These are phyloP conservation scores for Diplodia corticola DNA, from an alignment of 2,329 filamentous ascomycete genomes.

Conservation along the genomic window DNA sequence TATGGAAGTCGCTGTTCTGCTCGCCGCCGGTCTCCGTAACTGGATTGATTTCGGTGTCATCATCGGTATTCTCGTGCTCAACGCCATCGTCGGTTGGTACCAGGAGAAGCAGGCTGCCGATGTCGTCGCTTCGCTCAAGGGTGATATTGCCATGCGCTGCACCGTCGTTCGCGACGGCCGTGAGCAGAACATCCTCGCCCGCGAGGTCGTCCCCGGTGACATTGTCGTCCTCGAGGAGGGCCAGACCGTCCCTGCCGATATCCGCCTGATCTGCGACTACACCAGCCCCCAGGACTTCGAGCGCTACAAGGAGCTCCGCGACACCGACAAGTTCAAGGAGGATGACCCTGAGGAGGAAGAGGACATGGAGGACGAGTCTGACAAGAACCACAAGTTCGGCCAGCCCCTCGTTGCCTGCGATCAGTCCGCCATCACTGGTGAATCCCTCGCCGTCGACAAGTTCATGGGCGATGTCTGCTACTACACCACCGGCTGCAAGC, in stretches of 20 bases:
- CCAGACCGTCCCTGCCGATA: slow-evolving; percentile 68
- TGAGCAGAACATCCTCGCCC: slow-evolving; percentile 68
- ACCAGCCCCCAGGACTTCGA: slow-evolving; percentile 65
- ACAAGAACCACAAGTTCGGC: slow-evolving; percentile 56
- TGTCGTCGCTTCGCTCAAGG: slow-evolving; percentile 72
- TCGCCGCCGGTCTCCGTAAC: slow-evolving; percentile 72
- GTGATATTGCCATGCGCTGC: slow-evolving; percentile 76
- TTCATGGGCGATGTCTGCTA: slow-evolving; percentile 75
- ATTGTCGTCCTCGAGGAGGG: slow-evolving; percentile 75
- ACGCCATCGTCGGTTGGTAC: slow-evolving; percentile 77
- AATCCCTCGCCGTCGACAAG: slow-evolving; percentile 76
- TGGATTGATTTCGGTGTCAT: slow-evolving; percentile 80
- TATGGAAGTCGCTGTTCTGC: slow-evolving; percentile 74
- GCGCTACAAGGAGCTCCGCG: slow-evolving; percentile 64
- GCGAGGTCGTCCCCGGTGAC: slow-evolving; percentile 74
- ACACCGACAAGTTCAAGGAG: slow-evolving; percentile 54
- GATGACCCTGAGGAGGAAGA: slow-evolving; percentile 61
- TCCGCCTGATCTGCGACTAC: slow-evolving; percentile 72
- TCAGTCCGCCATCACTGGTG: slow-evolving; percentile 79
- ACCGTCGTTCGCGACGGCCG: slow-evolving; percentile 66
- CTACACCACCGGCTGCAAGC: slow-evolving; percentile 81
- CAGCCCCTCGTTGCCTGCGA: slow-evolving; percentile 70
- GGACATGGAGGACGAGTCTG: slow-evolving; percentile 56
- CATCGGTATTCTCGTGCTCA: slow-evolving; percentile 71
- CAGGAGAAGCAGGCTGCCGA: slow-evolving; percentile 80